phyloP scores from a whole-genome alignment of 495 filamentous ascomycete genomes.

The Neurospora pannonica region DNA sequence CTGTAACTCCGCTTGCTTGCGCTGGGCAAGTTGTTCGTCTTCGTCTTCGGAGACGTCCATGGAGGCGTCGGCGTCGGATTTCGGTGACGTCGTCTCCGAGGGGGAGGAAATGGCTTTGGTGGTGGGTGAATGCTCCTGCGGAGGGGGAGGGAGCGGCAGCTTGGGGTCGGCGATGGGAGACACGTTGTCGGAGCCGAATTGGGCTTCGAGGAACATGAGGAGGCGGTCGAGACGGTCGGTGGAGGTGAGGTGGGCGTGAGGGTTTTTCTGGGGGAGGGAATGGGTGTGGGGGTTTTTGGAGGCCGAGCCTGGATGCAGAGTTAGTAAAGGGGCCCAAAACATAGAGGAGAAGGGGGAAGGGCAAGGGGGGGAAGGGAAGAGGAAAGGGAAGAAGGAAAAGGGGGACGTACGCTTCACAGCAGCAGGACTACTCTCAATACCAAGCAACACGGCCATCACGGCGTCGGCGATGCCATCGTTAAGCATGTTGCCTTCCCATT shows the following conservation, averaged over 20 bases:
- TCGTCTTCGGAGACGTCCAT: constrained; percentile 33
- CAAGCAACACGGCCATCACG: constrained; percentile 81
- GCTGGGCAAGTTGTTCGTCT: constrained; percentile 30
- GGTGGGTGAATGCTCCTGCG: constrained; percentile 1
- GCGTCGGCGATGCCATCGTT: constrained; percentile 97
- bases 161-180: constrained; percentile 64
- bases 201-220: constrained; percentile 92
- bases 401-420: constrained; percentile 74
- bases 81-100: constrained; percentile 1
- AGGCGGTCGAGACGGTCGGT: constrained; percentile 71
- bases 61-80: constrained; percentile 26
- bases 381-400: neutral
- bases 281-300: constrained; percentile 52
- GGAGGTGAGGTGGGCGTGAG: constrained; percentile 58
- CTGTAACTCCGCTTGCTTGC: constrained; percentile 41
- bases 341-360: too few relatives aligned
- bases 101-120: constrained; percentile 10
- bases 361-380: too few relatives aligned
- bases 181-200: constrained; percentile 75
- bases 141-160: constrained; percentile 25
- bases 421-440: constrained; percentile 84
- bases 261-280: constrained; percentile 47
- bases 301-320: constrained; percentile 34
- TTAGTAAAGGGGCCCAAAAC: constrained; percentile 16
- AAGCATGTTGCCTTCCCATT: constrained; percentile 97